A percentile compares a stretch with the other conserved stretches of the same genome.
phyloP scores from a whole-genome alignment of 805 yeast genomes.

The Monosporozyma aerobia region DNA sequence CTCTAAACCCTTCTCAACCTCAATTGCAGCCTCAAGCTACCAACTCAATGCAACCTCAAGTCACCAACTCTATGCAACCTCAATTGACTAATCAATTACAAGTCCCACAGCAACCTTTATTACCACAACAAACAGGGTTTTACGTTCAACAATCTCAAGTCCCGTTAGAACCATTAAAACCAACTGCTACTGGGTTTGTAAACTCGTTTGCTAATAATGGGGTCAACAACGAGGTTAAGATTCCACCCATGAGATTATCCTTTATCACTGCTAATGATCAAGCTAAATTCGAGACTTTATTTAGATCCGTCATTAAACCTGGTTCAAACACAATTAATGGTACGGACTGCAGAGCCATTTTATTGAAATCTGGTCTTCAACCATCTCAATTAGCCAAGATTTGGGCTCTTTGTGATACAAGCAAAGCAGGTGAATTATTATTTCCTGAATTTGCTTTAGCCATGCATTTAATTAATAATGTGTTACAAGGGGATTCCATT shows the following conservation, averaged over 20 bases:
- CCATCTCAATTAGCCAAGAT: conserved; percentile 73
- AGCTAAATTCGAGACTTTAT: conserved; percentile 73
- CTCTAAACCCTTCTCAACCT: conserved; percentile 15
- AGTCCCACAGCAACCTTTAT: conserved; percentile 14
- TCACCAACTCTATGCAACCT: conserved; percentile 1
- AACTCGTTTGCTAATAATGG: conserved; percentile 34
- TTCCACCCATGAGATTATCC: conserved; percentile 70
- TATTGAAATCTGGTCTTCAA: conserved; percentile 68
- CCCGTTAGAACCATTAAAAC: conserved; percentile 28
- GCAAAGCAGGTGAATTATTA: conserved; percentile 70
- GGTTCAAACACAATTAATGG: conserved; percentile 48
- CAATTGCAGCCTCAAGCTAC: conserved; percentile 12
- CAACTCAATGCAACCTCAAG: conserved; percentile 25
- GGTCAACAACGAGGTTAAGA: conserved; percentile 50
- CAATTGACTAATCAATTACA: conserved; percentile 5
- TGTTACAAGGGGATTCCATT: conserved; percentile 66
- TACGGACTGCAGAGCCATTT: conserved; percentile 65
- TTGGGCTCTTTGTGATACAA: conserved; percentile 88
- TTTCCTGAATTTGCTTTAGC: conserved; percentile 94
- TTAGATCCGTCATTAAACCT: conserved; percentile 62
- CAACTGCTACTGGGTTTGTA: conserved; percentile 42
- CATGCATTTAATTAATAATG: conserved; percentile 73
- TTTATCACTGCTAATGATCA: conserved; percentile 83
- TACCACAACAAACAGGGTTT: conserved; percentile 38
- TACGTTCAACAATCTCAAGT: conserved; percentile 30